Percentiles rank a stretch among this genome's conserved stretches.
Evolutionary conservation across 2,329 filamentous ascomycete genomes (phyloP).

Genomic region (Colletotrichum acutatum): DNA sequence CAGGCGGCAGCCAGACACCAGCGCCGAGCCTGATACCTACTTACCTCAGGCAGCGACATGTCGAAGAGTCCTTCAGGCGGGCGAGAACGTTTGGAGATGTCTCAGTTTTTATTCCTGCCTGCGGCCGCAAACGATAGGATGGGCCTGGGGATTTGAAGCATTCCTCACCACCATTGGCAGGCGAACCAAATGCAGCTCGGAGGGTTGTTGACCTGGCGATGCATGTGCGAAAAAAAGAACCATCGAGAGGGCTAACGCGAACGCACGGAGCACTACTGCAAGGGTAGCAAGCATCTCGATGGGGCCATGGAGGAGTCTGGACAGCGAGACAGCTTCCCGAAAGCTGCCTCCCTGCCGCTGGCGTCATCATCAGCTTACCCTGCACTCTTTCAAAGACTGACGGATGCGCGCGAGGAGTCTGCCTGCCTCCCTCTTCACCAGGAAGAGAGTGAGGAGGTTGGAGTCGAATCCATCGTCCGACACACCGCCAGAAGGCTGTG

Average conservation of each 20-base stretch:
- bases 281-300: not conserved
- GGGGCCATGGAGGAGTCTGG: not conserved
- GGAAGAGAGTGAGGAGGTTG: not conserved
- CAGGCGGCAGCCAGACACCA: not conserved
- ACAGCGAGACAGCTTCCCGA: not conserved
- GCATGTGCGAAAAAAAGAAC: not conserved
- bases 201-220: not conserved
- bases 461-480: slow-evolving; percentile 8
- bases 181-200: not conserved
- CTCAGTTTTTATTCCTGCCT: not conserved
- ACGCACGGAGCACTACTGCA: not conserved
- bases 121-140: not conserved
- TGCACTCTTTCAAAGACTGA: not conserved
- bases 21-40: no score
- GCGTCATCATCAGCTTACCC: slow-evolving; percentile 30
- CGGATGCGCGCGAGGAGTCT: not conserved
- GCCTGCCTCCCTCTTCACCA: not conserved
- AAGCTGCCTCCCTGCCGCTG: slow-evolving; percentile 1
- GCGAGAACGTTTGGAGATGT: not conserved
- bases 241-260: not conserved
- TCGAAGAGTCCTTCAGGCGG: not conserved
- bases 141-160: not conserved
- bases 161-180: not conserved
- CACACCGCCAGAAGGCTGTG: slow-evolving; percentile 14
- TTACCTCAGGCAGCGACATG: not conserved